These are phyloP conservation scores for Arabidopsis thaliana DNA, from an alignment of 345 rosid genomes.

Conservation along the genomic window TAIR10.1 NC_003076.8:3603001-3603500, in stretches of 20 bases:
- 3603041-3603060: conserved; percentile 88
- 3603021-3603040: conserved; percentile 66
- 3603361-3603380: conserved; percentile 66
- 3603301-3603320: conserved; percentile 74
- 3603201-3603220: neutral
- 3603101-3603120: conserved; percentile 80
- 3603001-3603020: conserved; percentile 94
- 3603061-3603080: conserved; percentile 91
- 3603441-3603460: conserved; percentile 24
- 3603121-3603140: conserved; percentile 25
- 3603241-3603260: neutral
- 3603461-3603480: conserved; percentile 20
- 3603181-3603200: neutral
- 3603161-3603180: neutral
- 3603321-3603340: conserved; percentile 75
- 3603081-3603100: conserved; percentile 86
- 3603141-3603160: conserved; percentile 6
- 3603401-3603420: conserved; percentile 1
- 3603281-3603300: conserved; percentile 92
- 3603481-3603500: conserved; percentile 69
- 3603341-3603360: conserved; percentile 81
- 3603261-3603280: conserved; percentile 62
- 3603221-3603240: neutral
- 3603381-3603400: conserved; percentile 3
- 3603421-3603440: conserved; percentile 1